Conservation (phyloP, 2,329 filamentous ascomycete genomes). For the Myriangium duriaei region DNA sequence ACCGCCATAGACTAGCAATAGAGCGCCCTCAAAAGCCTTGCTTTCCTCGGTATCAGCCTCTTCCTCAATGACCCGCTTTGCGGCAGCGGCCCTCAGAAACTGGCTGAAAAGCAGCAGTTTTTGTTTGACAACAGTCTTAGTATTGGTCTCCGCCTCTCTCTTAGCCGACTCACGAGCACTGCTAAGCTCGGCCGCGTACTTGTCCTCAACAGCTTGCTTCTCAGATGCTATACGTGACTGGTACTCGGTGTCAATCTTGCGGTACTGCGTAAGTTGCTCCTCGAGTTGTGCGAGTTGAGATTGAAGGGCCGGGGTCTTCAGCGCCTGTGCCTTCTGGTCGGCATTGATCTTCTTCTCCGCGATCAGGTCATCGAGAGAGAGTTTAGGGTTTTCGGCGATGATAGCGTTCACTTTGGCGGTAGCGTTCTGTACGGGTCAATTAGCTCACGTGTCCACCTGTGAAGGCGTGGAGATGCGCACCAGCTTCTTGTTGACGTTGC, state of each 20-base stretch:
- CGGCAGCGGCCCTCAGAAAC: constrained; percentile 68
- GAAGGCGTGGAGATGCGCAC: too few relatives aligned
- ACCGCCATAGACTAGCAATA: constrained; percentile 67
- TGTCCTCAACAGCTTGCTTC: constrained; percentile 41
- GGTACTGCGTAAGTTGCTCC: constrained; percentile 61
- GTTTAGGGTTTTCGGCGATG: constrained; percentile 55
- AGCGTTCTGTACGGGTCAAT: constrained; percentile 42
- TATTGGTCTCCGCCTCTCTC: constrained; percentile 38
- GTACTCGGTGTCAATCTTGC: constrained; percentile 64
- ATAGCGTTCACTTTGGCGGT: constrained; percentile 60
- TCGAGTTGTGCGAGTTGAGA: constrained; percentile 57
- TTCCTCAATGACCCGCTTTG: constrained; percentile 57
- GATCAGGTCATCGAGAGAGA: constrained; percentile 62
- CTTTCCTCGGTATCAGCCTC: constrained; percentile 58
- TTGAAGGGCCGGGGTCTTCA: constrained; percentile 64
- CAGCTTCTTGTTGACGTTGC: constrained; percentile 89
- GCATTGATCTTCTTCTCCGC: constrained; percentile 60
- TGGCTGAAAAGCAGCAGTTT: constrained; percentile 61
- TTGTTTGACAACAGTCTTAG: constrained; percentile 40
- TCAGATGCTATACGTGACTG: constrained; percentile 46
- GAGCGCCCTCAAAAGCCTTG: constrained; percentile 66
- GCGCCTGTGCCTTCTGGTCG: constrained; percentile 65
- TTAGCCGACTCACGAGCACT: constrained; percentile 42
- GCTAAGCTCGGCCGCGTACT: constrained; percentile 46
- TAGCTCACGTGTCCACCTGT: constrained; percentile 1